phyloP scores from a whole-genome alignment of 2,329 filamentous ascomycete species.

The Phyllosticta paracitricarpa region DNA sequence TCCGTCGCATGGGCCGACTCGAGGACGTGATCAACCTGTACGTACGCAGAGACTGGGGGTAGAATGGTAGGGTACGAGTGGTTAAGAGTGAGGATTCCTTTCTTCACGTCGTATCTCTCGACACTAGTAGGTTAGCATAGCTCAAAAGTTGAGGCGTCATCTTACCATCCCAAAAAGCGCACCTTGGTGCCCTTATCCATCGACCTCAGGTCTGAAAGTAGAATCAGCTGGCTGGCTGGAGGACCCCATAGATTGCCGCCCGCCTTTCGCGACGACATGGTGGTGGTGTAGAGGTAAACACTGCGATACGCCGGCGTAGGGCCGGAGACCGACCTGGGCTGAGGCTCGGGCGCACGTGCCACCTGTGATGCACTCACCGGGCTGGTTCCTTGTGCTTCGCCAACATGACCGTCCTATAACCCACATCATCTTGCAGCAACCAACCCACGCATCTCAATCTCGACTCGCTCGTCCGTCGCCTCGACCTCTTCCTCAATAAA shows the following conservation, averaged over 20 bases:
- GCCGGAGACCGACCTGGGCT: background rate
- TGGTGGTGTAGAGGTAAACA: background rate
- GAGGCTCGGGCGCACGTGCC: constrained; percentile 9
- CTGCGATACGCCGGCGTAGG: too few relatives aligned
- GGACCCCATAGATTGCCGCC: constrained; percentile 28
- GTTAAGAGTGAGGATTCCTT: constrained; percentile 55
- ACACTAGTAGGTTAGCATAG: constrained; percentile 37
- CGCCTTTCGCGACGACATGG: constrained; percentile 23
- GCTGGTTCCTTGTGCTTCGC: constrained; percentile 10
- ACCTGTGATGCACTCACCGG: background rate
- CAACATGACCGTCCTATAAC: background rate
- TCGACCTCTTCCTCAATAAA: background rate
- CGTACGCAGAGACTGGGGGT: constrained; percentile 41
- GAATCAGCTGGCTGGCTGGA: constrained; percentile 44
- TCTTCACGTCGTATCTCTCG: constrained; percentile 45
- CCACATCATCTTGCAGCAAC: background rate
- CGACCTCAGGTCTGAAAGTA: constrained; percentile 36
- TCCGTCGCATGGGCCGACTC: constrained; percentile 53
- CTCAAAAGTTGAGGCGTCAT: constrained; percentile 12
- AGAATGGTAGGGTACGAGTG: constrained; percentile 49
- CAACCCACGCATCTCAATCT: background rate
- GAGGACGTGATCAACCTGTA: constrained; percentile 65
- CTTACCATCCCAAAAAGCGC: constrained; percentile 85
- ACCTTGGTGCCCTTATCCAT: constrained; percentile 61
- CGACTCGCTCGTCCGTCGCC: constrained; percentile 2